phyloP scores from a whole-genome alignment of 768 basidiomycete species.

The Podaxis sp. region DNA sequence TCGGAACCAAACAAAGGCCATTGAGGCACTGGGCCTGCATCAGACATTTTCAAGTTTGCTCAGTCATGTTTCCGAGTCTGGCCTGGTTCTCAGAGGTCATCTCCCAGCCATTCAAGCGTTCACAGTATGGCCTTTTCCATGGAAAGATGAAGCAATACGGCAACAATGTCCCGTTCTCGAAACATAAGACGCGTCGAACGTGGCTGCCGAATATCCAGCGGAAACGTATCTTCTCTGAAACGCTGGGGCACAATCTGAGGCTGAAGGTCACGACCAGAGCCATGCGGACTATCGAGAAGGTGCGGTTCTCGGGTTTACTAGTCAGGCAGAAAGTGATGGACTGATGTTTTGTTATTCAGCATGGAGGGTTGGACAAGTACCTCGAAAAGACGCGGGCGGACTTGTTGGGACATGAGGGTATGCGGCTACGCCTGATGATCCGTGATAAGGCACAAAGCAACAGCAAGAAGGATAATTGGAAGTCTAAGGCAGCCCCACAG shows the following conservation, averaged over 20 bases:
- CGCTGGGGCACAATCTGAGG: conserved; percentile 50
- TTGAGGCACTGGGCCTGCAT: neutral
- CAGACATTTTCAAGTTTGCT: neutral
- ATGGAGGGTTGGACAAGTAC: conserved; percentile 72
- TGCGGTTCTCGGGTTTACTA: conserved; percentile 23
- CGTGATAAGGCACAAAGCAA: conserved; percentile 16
- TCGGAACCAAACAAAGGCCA: neutral
- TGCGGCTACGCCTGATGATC: conserved; percentile 41
- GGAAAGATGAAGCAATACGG: conserved; percentile 77
- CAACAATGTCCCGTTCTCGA: conserved; percentile 88
- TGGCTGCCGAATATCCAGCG: conserved; percentile 88
- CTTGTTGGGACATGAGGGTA: conserved; percentile 39
- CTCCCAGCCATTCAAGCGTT: conserved; percentile 75
- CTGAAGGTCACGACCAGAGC: conserved; percentile 76
- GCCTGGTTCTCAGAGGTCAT: conserved; percentile 29
- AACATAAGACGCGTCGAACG: conserved; percentile 79
- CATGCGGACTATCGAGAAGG: conserved; percentile 81
- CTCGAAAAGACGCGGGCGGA: conserved; percentile 37
- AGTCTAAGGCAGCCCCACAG: conserved; percentile 2
- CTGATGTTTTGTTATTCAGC: conserved; percentile 27
- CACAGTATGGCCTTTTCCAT: conserved; percentile 78
- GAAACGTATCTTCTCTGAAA: conserved; percentile 68
- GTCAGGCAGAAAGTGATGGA: neutral
- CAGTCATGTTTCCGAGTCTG: conserved; percentile 25
- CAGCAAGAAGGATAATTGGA: neutral